These are phyloP conservation scores for Carex sylvatica DNA, from an alignment of 202 grass and related monocot genomes.

Conservation along the genomic window DNA sequence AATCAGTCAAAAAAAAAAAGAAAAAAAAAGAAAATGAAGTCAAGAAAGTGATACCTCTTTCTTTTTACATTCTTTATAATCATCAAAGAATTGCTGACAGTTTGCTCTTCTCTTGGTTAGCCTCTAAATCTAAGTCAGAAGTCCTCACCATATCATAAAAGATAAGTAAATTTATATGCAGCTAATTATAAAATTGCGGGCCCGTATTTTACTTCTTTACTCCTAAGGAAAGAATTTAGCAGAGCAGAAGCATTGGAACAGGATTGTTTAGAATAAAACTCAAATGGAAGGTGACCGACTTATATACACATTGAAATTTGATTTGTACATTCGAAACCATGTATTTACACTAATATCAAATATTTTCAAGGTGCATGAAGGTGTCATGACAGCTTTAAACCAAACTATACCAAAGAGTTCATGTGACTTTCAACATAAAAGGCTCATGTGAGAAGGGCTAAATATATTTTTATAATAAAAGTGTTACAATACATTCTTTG, in stretches of 20 bases:
- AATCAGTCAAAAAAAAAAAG: neutral
- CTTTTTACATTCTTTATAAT: conserved; percentile 97
- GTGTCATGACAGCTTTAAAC: neutral
- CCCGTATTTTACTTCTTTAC: neutral
- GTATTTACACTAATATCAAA: neutral
- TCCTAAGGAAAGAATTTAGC: neutral
- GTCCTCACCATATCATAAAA: conserved; percentile 12
- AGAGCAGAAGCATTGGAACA: neutral
- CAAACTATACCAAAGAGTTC: neutral
- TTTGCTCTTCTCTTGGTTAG: conserved; percentile 78
- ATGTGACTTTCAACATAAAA: neutral
- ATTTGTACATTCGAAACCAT: neutral
- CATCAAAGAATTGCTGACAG: conserved; percentile 82
- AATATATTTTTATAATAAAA: neutral
- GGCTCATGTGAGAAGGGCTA: neutral
- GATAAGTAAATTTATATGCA: neutral
- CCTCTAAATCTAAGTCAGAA: conserved; percentile 53
- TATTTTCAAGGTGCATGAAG: neutral
- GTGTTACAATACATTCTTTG: neutral
- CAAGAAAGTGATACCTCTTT: conserved; percentile 58
- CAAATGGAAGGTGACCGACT: neutral
- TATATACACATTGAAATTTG: neutral
- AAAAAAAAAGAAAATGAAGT: neutral
- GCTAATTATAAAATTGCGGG: neutral
- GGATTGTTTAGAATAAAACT: neutral